Percentiles rank a stretch among this genome's conserved stretches.
Evolutionary conservation across 345 rosid genomes (phyloP).

Genomic region (Eucalyptus decipiens): DNA sequence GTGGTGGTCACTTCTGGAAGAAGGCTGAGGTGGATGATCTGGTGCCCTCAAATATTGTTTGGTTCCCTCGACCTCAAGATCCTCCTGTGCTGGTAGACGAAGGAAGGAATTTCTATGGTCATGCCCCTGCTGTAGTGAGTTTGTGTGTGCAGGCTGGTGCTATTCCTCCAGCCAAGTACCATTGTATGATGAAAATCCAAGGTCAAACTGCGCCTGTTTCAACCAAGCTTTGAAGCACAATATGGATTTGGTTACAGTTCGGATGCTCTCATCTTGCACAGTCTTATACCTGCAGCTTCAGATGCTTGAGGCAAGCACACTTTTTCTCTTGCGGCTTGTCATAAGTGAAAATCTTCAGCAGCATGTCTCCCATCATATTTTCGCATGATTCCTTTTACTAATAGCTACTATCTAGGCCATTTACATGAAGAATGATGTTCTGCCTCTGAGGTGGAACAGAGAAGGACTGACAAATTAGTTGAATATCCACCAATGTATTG

Average conservation of each 20-base stretch:
- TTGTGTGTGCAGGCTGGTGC: slow-evolving; percentile 74
- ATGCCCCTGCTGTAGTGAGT: slow-evolving; percentile 73
- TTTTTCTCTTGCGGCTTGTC: background rate
- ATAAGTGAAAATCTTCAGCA: background rate
- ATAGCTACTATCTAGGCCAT: background rate
- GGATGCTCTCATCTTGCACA: background rate
- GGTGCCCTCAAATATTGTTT: slow-evolving; percentile 68
- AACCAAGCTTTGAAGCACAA: background rate
- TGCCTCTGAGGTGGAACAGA: background rate
- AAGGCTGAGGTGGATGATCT: slow-evolving; percentile 71
- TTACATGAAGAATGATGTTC: background rate
- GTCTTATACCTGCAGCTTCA: background rate
- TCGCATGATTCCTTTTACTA: background rate
- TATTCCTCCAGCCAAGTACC: slow-evolving; percentile 36
- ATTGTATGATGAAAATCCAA: slow-evolving; percentile 53
- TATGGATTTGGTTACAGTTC: background rate
- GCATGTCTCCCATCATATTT: background rate
- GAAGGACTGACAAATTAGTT: background rate
- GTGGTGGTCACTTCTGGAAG: slow-evolving; percentile 69
- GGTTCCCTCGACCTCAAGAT: slow-evolving; percentile 76
- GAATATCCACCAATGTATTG: background rate
- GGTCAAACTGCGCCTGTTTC: slow-evolving; percentile 38
- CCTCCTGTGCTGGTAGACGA: slow-evolving; percentile 55
- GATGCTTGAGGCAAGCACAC: background rate
- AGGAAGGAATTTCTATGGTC: slow-evolving; percentile 68